Conservation (phyloP, 805 yeast species). For the Candida anglica region DNA sequence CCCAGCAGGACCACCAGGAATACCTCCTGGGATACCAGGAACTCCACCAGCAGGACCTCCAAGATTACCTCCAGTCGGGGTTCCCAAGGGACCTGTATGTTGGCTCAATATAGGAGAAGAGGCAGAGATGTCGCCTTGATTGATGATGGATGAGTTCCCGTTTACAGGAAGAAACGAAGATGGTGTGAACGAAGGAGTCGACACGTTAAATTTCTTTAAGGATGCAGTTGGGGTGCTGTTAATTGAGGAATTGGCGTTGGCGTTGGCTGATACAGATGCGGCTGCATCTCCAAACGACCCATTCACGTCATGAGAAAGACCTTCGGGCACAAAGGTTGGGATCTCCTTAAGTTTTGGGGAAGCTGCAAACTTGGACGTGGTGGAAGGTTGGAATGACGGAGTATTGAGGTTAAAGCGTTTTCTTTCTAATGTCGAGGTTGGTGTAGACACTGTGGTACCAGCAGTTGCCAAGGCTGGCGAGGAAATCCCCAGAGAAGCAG, state of each 20-base stretch:
- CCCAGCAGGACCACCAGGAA: no score
- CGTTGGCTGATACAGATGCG: constrained; percentile 3
- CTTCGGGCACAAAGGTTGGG: constrained; percentile 48
- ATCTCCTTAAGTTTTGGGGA: constrained; percentile 48
- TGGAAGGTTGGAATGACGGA: constrained; percentile 39
- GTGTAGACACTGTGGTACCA: constrained; percentile 7
- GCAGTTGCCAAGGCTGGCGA: constrained; percentile 7
- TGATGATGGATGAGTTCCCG: no score
- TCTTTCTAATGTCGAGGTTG: constrained; percentile 3
- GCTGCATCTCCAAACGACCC: constrained; percentile 4
- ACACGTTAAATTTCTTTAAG: constrained; percentile 28
- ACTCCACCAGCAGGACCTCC: no score
- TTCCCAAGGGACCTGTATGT: no score
- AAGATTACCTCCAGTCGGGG: no score
- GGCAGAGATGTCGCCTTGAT: no score
- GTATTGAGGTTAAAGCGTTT: constrained; percentile 33
- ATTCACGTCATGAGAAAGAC: constrained; percentile 9
- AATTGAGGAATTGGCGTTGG: neutral
- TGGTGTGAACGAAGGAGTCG: constrained; percentile 40
- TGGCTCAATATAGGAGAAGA: no score
- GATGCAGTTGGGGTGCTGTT: constrained; percentile 1
- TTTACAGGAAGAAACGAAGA: no score
- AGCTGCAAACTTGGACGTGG: constrained; percentile 33
- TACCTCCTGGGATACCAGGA: no score
- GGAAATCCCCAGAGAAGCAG: neutral